These are phyloP conservation scores for Penicillium nordicum DNA, from an alignment of 2,329 filamentous ascomycete genomes.

Conservation along the genomic window DNA sequence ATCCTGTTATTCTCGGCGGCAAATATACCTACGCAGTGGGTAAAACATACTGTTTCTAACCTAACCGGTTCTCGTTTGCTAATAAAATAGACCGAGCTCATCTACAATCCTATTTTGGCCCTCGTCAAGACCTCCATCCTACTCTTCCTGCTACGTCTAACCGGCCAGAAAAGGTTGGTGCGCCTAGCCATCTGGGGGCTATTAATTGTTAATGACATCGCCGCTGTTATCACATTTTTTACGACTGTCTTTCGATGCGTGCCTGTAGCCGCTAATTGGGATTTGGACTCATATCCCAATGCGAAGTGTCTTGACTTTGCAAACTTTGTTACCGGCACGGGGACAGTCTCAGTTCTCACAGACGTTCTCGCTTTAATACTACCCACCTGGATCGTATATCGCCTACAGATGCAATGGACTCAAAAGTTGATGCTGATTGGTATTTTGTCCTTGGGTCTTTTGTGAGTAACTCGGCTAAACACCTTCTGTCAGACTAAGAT, in stretches of 20 bases:
- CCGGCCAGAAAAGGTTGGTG: slow-evolving; percentile 7
- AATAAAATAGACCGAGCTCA: slow-evolving; percentile 2
- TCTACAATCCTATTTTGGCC: slow-evolving; percentile 9
- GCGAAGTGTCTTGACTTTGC: slow-evolving; percentile 7
- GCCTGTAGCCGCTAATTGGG: slow-evolving; percentile 7
- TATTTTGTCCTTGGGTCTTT: slow-evolving; percentile 9
- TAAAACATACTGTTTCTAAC: neutral
- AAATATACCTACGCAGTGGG: slow-evolving; percentile 16
- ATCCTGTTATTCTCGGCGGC: neutral
- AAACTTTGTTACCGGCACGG: slow-evolving; percentile 9
- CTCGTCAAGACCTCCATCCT: slow-evolving; percentile 10
- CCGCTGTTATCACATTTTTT: slow-evolving; percentile 3
- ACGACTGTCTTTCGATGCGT: slow-evolving; percentile 6
- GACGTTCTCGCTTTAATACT: slow-evolving; percentile 2
- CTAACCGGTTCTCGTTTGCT: neutral
- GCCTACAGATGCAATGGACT: slow-evolving; percentile 6
- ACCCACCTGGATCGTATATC: slow-evolving; percentile 10
- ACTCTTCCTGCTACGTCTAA: slow-evolving; percentile 6
- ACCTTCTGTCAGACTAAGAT: no score
- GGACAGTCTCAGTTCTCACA: slow-evolving; percentile 6
- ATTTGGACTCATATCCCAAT: neutral
- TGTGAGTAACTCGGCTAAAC: neutral
- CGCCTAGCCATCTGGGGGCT: slow-evolving; percentile 6
- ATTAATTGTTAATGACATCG: neutral
- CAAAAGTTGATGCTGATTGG: slow-evolving; percentile 10